Evolutionary conservation across 495 filamentous ascomycete species (phyloP), one percentile per base, ranked within the genome.

Genomic region (Xylaria telfairii): DNA sequence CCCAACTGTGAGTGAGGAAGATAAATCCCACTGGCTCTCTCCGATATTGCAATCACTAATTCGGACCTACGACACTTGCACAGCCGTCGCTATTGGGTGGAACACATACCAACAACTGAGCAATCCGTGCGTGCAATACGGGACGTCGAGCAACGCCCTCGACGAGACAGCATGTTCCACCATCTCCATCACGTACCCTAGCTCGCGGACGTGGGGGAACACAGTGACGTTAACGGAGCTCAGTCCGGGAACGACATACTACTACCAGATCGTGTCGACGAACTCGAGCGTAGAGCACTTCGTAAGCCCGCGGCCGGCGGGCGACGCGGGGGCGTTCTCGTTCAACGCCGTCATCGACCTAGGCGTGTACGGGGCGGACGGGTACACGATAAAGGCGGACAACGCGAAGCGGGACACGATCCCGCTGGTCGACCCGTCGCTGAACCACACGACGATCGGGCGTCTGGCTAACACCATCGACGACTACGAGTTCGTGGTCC

Each of bases 381-480:
- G 88, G 21, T 90, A 79, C 78, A 90, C 88, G 46, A 83, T 84
- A 60, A 53, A 82, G 56, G 75, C 74, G 67, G 80, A 86, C 67
- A 76, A 81, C 69, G 77, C 78, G n/a, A 89, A 87, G 76, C 79
- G 82, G 37, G 86, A 88, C 70, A 81, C 78, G 2, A 87, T 86
- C 59, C 87, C 87, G 0, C 70, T 72, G 26, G 75, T 90, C 47
- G 75, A 85, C 26, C 88, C 88, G 4, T 83, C 83, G n/a, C 80
- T 90, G 6, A 89, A 90, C 78, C 87, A 90, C 76, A 87, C 85
- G 24, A 91, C 89, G 49, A 90, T 90, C 71, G 83, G 80, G 26
- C 84, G 84, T 26, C 82, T 91, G 0, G 87, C 87, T 0, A 71
- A 77, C 7, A 89, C 84, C 4, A 80, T 88, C 47, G 75, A 90